Conservation (phyloP, 495 filamentous ascomycete genomes). For the Penicillium longicatenatum region DNA sequence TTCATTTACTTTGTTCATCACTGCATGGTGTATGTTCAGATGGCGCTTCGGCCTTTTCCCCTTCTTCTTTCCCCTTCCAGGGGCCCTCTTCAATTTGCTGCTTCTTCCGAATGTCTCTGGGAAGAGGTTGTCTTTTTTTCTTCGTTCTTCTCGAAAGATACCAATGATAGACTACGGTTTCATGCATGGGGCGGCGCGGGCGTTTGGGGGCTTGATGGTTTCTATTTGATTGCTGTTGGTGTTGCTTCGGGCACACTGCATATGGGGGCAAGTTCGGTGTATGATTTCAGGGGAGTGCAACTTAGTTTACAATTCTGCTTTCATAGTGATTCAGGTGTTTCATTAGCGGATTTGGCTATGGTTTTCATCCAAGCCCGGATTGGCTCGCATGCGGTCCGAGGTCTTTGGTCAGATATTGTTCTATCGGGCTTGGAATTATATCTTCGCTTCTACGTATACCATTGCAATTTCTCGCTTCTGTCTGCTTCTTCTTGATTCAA, state of each 20-base stretch:
- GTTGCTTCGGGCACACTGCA: neutral
- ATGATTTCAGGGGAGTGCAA: neutral
- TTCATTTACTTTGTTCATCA: slow-evolving; percentile 11
- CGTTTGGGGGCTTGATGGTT: slow-evolving; percentile 19
- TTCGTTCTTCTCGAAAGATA: slow-evolving; percentile 38
- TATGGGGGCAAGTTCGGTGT: neutral
- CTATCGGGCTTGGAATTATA: neutral
- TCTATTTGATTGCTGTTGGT: neutral
- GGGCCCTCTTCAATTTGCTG: slow-evolving; percentile 2
- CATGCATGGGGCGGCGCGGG: slow-evolving; percentile 35
- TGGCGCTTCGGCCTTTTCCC: slow-evolving; percentile 10
- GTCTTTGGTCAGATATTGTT: neutral
- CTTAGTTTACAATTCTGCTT: neutral
- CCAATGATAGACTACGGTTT: slow-evolving; percentile 45
- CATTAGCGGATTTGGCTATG: neutral
- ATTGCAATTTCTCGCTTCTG: slow-evolving; percentile 2
- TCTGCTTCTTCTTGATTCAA: neutral
- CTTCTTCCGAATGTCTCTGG: slow-evolving; percentile 4
- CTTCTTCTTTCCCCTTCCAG: slow-evolving; percentile 5
- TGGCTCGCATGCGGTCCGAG: neutral
- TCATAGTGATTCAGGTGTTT: neutral
- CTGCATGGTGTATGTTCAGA: slow-evolving; percentile 20
- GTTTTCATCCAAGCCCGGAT: neutral
- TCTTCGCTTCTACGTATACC: neutral
- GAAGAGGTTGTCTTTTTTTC: slow-evolving; percentile 10